phyloP scores from a whole-genome alignment of 2,329 filamentous ascomycete genomes.

The Penicillium freii region DNA sequence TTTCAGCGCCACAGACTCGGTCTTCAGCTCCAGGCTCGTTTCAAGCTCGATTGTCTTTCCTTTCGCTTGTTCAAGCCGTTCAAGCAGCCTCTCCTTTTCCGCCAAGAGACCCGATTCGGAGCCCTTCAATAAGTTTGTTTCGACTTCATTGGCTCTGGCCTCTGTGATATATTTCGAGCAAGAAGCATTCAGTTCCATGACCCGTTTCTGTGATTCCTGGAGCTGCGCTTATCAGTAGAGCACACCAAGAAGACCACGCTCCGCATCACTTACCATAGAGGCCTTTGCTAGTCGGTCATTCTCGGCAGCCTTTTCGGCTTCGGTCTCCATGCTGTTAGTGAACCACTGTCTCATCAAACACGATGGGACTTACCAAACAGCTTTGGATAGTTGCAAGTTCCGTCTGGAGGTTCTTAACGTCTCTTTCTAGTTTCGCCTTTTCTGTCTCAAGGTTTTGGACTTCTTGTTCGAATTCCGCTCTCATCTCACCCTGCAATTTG shows the following conservation, averaged over 20 bases:
- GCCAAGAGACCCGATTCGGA: slow-evolving; percentile 16
- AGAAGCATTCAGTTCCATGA: slow-evolving; percentile 18
- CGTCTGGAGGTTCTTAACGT: slow-evolving; percentile 13
- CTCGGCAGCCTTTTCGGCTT: slow-evolving; percentile 16
- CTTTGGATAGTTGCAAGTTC: slow-evolving; percentile 23
- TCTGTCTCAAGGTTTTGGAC: slow-evolving; percentile 27
- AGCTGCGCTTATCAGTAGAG: slow-evolving; percentile 23
- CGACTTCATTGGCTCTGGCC: slow-evolving; percentile 15
- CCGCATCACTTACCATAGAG: slow-evolving; percentile 18
- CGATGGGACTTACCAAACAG: slow-evolving; percentile 25
- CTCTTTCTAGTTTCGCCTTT: slow-evolving; percentile 26
- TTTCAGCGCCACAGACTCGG: slow-evolving; percentile 5
- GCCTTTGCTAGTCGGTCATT: slow-evolving; percentile 14
- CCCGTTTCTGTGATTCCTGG: slow-evolving; percentile 18
- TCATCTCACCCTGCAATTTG: slow-evolving; percentile 28
- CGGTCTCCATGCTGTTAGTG: slow-evolving; percentile 22
- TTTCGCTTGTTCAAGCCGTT: slow-evolving; percentile 22
- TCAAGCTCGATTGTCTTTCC: slow-evolving; percentile 25
- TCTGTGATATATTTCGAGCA: slow-evolving; percentile 13
- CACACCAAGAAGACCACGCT: neutral
- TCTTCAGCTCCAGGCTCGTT: slow-evolving; percentile 5
- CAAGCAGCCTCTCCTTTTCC: slow-evolving; percentile 19
- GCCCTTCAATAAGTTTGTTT: slow-evolving; percentile 24
- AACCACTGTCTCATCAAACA: neutral
- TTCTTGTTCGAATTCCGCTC: slow-evolving; percentile 31